These are phyloP conservation scores for Diddensiella santjacobensis DNA, from an alignment of 805 yeast genomes.

Conservation along the genomic window DNA sequence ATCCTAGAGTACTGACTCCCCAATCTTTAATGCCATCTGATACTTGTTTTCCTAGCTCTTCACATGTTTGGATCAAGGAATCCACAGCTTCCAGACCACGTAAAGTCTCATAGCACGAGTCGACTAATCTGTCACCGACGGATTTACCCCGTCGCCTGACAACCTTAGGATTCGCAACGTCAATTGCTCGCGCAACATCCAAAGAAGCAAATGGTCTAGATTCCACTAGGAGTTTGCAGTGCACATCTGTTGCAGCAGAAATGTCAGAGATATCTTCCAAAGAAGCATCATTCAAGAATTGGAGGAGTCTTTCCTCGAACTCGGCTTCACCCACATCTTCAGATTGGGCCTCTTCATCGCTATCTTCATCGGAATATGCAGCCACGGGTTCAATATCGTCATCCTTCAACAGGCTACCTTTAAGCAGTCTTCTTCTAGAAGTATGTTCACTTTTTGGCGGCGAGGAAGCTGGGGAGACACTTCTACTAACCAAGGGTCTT, in stretches of 20 bases:
- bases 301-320: conserved; percentile 65
- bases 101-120: conserved; percentile 62
- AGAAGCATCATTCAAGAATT: conserved; percentile 76
- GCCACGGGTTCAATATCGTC: conserved; percentile 1
- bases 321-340: conserved; percentile 42
- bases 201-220: conserved; percentile 67
- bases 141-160: conserved; percentile 44
- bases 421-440: neutral
- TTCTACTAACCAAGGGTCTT: neutral
- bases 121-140: conserved; percentile 71
- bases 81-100: conserved; percentile 94
- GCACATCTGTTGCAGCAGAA: conserved; percentile 61
- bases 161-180: conserved; percentile 36
- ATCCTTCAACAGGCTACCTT: neutral
- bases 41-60: conserved; percentile 68
- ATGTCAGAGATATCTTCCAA: conserved; percentile 75
- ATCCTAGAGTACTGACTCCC: conserved; percentile 78
- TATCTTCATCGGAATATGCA: conserved; percentile 19
- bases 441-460: neutral
- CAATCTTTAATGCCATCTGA: conserved; percentile 70
- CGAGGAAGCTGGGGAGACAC: neutral
- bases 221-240: conserved; percentile 60
- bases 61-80: conserved; percentile 80
- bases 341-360: conserved; percentile 45
- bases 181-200: conserved; percentile 54